A percentile compares a stretch with the other conserved stretches of the same genome.
Conservation (phyloP, 73 alveolate genomes). For the Paramecium biaurelia region DNA sequence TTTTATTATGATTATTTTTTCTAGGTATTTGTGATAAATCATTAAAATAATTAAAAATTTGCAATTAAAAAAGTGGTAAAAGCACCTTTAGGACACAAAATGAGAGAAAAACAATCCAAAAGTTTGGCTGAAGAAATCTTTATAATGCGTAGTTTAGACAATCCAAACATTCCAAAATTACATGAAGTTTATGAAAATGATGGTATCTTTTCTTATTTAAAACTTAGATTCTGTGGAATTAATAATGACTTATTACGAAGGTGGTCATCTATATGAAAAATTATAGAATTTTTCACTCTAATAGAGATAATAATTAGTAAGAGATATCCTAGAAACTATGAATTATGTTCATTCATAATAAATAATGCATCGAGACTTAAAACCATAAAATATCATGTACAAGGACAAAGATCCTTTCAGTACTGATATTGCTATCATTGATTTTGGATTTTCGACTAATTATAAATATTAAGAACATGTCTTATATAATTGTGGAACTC, state of each 20-base stretch:
- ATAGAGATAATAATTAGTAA: neutral
- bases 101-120: neutral
- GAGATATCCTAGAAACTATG: conserved; percentile 17
- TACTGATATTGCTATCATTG: neutral
- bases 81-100: neutral
- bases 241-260: neutral
- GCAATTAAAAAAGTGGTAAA: neutral
- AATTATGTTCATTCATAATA: neutral
- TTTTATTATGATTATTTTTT: neutral
- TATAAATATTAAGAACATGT: neutral
- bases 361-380: conserved; percentile 49
- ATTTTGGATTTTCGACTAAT: conserved; percentile 33
- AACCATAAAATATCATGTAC: conserved; percentile 12
- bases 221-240: neutral
- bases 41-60: neutral
- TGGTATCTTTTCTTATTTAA: conserved; percentile 69
- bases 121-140: conserved; percentile 86
- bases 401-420: neutral
- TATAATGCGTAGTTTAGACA: conserved; percentile 84
- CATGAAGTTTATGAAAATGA: conserved; percentile 79
- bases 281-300: neutral
- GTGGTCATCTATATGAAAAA: neutral
- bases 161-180: conserved; percentile 83
- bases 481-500: conserved; percentile 33
- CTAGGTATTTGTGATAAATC: neutral